Evolutionary conservation across 257 asterid genomes (phyloP).

Genomic region (Capsicum baccatum): DNA sequence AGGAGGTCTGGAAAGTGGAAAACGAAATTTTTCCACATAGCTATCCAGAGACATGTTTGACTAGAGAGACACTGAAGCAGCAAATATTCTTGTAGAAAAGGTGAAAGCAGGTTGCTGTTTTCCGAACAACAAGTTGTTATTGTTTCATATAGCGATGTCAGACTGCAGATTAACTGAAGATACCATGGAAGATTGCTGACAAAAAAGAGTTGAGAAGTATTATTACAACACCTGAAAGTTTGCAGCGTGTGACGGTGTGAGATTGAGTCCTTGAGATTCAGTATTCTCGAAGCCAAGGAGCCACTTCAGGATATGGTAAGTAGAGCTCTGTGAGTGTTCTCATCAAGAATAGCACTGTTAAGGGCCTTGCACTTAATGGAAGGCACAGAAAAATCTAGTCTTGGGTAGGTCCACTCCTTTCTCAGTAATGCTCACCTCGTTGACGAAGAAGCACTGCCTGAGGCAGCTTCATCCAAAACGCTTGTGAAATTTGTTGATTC

Average conservation of each 20-base stretch:
- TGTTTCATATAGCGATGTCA: neutral
- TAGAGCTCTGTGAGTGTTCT: slow-evolving; percentile 79
- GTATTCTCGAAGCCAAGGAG: slow-evolving; percentile 63
- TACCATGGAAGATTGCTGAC: neutral
- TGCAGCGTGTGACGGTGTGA: slow-evolving; percentile 25
- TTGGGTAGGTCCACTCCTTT: slow-evolving; percentile 76
- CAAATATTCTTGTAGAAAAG: neutral
- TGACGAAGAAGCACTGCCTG: slow-evolving; percentile 86
- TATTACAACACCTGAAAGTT: slow-evolving; percentile 74
- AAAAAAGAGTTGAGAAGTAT: slow-evolving; percentile 29
- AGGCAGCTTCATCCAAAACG: slow-evolving; percentile 80
- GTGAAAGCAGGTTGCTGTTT: neutral
- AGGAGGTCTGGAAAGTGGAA: neutral
- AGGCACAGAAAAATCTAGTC: slow-evolving; percentile 77
- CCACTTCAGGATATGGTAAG: slow-evolving; percentile 92
- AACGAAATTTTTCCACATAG: neutral
- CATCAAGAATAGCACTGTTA: slow-evolving; percentile 80
- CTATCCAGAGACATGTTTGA: neutral
- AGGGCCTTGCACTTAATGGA: slow-evolving; percentile 88
- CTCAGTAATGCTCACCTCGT: slow-evolving; percentile 52
- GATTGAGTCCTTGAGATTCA: neutral
- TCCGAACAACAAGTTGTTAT: neutral
- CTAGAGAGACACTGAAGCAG: slow-evolving; percentile 15
- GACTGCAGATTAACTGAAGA: slow-evolving; percentile 2
- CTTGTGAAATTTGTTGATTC: slow-evolving; percentile 79